Evolutionary conservation across 2,329 filamentous ascomycete genomes (phyloP).

Genomic region (Periconia sp.): DNA sequence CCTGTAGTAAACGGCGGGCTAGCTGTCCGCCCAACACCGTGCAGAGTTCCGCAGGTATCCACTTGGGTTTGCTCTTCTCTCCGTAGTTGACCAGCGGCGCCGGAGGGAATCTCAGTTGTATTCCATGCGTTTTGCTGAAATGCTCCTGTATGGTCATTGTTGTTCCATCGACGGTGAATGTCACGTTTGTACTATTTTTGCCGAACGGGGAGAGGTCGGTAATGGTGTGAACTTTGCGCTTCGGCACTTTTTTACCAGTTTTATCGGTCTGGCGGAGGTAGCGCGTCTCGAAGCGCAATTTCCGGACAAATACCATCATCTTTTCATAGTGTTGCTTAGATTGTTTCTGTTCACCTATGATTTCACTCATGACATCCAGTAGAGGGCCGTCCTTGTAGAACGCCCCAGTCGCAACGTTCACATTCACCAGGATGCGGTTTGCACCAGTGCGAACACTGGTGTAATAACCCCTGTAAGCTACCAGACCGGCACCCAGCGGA

Average conservation of each 20-base stretch:
- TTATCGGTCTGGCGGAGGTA: constrained; percentile 42
- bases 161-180: constrained; percentile 19
- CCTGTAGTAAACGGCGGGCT: constrained; percentile 25
- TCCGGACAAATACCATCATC: constrained; percentile 36
- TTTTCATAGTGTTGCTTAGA: background rate
- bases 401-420: constrained; percentile 63
- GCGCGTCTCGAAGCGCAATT: constrained; percentile 42
- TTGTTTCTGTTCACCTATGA: constrained; percentile 2
- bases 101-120: constrained; percentile 18
- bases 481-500: constrained; percentile 54
- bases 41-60: constrained; percentile 38
- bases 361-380: constrained; percentile 28
- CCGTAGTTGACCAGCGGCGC: constrained; percentile 36
- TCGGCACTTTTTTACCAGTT: constrained; percentile 25
- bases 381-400: constrained; percentile 57
- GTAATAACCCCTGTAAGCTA: constrained; percentile 63
- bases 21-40: constrained; percentile 34
- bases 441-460: constrained; percentile 62
- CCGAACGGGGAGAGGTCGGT: constrained; percentile 34
- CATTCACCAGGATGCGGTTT: constrained; percentile 60
- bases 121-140: constrained; percentile 23
- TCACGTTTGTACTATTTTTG: constrained; percentile 36
- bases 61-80: constrained; percentile 20
- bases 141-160: constrained; percentile 19
- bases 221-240: constrained; percentile 43